phyloP scores from a whole-genome alignment of 2,329 filamentous ascomycete genomes.

The Curvularia spicifera region DNA sequence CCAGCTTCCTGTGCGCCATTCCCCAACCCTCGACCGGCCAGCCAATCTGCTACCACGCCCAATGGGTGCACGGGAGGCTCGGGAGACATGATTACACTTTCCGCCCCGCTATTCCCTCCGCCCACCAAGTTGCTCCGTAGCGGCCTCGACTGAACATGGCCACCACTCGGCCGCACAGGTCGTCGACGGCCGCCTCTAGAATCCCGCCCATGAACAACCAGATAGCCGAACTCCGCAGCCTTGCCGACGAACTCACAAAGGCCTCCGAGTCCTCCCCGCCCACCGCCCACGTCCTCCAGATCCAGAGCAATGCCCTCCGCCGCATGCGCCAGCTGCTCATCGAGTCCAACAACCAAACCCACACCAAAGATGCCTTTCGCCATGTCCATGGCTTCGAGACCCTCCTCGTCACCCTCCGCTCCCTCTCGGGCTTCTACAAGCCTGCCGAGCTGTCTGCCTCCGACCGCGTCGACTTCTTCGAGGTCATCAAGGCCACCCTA shows the following conservation, averaged over 20 bases:
- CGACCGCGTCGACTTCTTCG: slow-evolving; percentile 70
- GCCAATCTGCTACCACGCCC: slow-evolving; percentile 7
- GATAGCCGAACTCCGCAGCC: slow-evolving; percentile 48
- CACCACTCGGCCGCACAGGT: slow-evolving; percentile 45
- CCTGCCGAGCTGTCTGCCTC: slow-evolving; percentile 65
- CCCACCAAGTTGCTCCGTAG: slow-evolving; percentile 32
- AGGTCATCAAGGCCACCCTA: slow-evolving; percentile 73
- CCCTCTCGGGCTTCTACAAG: slow-evolving; percentile 78
- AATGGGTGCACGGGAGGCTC: slow-evolving; percentile 16
- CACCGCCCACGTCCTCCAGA: slow-evolving; percentile 42
- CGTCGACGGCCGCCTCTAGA: slow-evolving; percentile 48
- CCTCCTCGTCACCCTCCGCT: slow-evolving; percentile 71
- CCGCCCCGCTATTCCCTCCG: slow-evolving; percentile 29
- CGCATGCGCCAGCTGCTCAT: slow-evolving; percentile 71
- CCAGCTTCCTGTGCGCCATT: slow-evolving; percentile 4
- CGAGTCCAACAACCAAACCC: slow-evolving; percentile 56
- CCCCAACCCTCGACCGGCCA: background rate
- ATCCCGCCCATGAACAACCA: slow-evolving; percentile 63
- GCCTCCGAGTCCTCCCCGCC: slow-evolving; percentile 40
- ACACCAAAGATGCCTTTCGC: slow-evolving; percentile 80
- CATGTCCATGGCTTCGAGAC: slow-evolving; percentile 79
- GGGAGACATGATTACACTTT: slow-evolving; percentile 41
- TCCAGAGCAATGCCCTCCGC: slow-evolving; percentile 61
- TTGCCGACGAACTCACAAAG: slow-evolving; percentile 45
- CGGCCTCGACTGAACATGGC: slow-evolving; percentile 44